Percentiles rank a stretch among this genome's conserved stretches.
These are phyloP conservation scores for Styphnolobium japonicum DNA, from an alignment of 306 rosid species.

Conservation along the genomic window DNA sequence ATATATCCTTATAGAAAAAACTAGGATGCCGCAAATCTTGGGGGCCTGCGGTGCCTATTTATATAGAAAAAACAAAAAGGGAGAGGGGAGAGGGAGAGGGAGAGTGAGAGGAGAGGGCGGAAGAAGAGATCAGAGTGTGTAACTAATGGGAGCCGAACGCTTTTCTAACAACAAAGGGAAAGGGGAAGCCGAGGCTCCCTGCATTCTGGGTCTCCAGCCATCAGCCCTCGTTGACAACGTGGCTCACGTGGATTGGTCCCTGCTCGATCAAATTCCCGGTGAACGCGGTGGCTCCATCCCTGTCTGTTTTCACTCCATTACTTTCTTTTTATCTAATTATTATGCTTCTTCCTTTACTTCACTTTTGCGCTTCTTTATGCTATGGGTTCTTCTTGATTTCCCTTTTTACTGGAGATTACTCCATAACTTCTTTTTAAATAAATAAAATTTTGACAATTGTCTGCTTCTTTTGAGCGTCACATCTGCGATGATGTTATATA, in stretches of 20 bases:
- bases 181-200: slow-evolving; percentile 40
- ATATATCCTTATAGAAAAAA: too few relatives aligned
- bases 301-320: slow-evolving; percentile 40
- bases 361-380: background rate
- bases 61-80: too few relatives aligned
- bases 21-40: too few relatives aligned
- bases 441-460: too few relatives aligned
- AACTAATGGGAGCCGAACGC: slow-evolving; percentile 33
- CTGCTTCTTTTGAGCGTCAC: too few relatives aligned
- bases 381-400: background rate
- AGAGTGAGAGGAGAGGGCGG: background rate
- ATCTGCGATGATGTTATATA: too few relatives aligned
- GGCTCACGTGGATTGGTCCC: slow-evolving; percentile 57
- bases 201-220: slow-evolving; percentile 77
- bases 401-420: background rate
- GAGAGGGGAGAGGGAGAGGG: too few relatives aligned
- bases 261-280: slow-evolving; percentile 72
- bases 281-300: slow-evolving; percentile 94
- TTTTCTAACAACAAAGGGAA: background rate
- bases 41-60: background rate
- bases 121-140: background rate
- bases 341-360: background rate
- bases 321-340: background rate
- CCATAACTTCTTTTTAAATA: too few relatives aligned
- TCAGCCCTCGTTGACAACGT: slow-evolving; percentile 79